Percentiles rank a stretch among this genome's conserved stretches.
Evolutionary conservation across 306 rosid genomes (phyloP).

Genomic region (Trichosanthes truncata): DNA sequence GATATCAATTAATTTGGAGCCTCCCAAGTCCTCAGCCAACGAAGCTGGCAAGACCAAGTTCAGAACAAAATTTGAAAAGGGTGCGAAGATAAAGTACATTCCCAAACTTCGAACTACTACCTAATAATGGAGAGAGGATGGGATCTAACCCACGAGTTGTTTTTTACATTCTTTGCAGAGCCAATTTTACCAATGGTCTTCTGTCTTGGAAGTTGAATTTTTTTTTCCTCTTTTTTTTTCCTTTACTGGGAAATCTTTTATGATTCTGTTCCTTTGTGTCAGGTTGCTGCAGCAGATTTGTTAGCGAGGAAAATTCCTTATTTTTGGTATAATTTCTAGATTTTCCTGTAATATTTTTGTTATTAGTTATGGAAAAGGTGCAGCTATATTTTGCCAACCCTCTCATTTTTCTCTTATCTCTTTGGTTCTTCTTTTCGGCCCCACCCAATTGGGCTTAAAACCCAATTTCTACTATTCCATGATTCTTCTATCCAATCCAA

Average conservation of each 20-base stretch:
- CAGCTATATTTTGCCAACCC: background rate
- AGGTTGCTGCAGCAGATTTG: slow-evolving; percentile 25
- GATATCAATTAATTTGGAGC: slow-evolving; percentile 20
- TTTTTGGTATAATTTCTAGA: slow-evolving; percentile 13
- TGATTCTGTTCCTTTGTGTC: slow-evolving; percentile 22
- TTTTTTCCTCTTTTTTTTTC: background rate
- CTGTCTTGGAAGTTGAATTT: slow-evolving; percentile 46
- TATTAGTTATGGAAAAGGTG: slow-evolving; percentile 3
- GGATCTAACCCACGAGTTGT: slow-evolving; percentile 22
- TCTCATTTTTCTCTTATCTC: background rate
- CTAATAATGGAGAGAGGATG: slow-evolving; percentile 24
- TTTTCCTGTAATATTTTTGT: slow-evolving; percentile 11
- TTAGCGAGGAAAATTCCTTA: slow-evolving; percentile 19
- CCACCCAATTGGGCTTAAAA: no score
- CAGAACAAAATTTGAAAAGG: slow-evolving; percentile 41
- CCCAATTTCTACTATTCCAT: background rate
- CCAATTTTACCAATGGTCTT: slow-evolving; percentile 58
- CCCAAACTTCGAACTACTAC: slow-evolving; percentile 38
- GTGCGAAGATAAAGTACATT: slow-evolving; percentile 36
- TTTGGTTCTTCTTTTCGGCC: no score
- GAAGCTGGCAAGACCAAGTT: slow-evolving; percentile 31
- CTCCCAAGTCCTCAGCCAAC: slow-evolving; percentile 18
- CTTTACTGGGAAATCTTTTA: slow-evolving; percentile 27
- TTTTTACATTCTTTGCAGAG: slow-evolving; percentile 39
- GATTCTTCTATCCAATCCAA: background rate